These are phyloP conservation scores for Xylaria telfairii DNA, from an alignment of 495 filamentous ascomycete genomes.

Conservation along the genomic window DNA sequence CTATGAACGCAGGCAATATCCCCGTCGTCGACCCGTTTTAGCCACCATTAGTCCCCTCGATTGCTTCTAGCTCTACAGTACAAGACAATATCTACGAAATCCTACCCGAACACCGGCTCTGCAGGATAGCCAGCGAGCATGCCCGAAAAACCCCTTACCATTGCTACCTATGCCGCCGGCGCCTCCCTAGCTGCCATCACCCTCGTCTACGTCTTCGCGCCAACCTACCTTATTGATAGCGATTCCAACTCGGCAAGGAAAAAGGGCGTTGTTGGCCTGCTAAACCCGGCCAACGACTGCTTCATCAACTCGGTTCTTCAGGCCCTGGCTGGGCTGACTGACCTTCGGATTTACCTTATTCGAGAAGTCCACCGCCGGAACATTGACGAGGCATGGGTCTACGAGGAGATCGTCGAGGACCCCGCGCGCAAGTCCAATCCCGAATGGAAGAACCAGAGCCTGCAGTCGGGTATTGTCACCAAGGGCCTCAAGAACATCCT, in stretches of 20 bases:
- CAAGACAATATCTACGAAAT: not conserved
- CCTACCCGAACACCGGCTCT: not conserved
- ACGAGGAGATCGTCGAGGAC: slow-evolving; percentile 58
- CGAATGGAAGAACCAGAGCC: slow-evolving; percentile 69
- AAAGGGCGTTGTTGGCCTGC: slow-evolving; percentile 86
- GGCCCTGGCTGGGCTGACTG: slow-evolving; percentile 90
- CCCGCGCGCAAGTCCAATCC: slow-evolving; percentile 55
- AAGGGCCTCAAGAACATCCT: slow-evolving; percentile 88
- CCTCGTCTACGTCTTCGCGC: slow-evolving; percentile 94
- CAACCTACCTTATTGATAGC: slow-evolving; percentile 90
- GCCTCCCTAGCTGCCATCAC: slow-evolving; percentile 96
- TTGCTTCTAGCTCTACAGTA: not conserved
- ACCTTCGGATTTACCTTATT: slow-evolving; percentile 89
- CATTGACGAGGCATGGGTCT: slow-evolving; percentile 75
- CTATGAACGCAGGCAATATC: slow-evolving; percentile 11
- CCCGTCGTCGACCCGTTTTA: not conserved
- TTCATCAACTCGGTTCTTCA: slow-evolving; percentile 99
- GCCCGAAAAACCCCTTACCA: slow-evolving; percentile 85
- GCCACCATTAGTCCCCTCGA: slow-evolving; percentile 4
- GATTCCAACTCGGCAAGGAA: slow-evolving; percentile 74
- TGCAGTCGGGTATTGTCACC: slow-evolving; percentile 84
- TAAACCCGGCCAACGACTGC: slow-evolving; percentile 95
- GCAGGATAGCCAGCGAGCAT: slow-evolving; percentile 54
- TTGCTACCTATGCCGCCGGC: slow-evolving; percentile 92
- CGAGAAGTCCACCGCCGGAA: slow-evolving; percentile 82